These are phyloP conservation scores for Diplotaxis tenuifolia DNA, from an alignment of 345 rosid species.

Conservation along the genomic window DNA sequence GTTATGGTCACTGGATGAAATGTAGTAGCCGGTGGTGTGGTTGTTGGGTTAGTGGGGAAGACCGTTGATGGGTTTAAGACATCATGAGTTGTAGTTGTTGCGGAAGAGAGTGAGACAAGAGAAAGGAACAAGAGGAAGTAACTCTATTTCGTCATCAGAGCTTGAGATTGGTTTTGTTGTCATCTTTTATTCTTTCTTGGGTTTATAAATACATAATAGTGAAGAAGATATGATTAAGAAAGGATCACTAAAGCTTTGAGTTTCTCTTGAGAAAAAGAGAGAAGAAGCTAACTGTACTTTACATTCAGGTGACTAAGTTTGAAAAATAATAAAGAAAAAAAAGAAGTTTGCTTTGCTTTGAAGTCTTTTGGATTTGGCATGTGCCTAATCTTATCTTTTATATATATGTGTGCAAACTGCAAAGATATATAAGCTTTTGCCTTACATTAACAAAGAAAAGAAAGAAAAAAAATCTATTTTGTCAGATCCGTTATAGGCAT, in stretches of 20 bases:
- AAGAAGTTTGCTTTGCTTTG: conserved; percentile 58
- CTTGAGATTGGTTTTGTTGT: conserved; percentile 11
- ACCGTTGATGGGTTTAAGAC: conserved; percentile 43
- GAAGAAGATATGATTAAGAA: neutral
- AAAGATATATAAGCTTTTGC: conserved; percentile 28
- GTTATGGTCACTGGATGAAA: conserved; percentile 40
- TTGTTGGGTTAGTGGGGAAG: conserved; percentile 40
- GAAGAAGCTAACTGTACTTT: conserved; percentile 36
- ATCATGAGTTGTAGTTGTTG: conserved; percentile 56
- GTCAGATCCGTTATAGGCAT: conserved; percentile 39
- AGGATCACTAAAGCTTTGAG: conserved; percentile 33
- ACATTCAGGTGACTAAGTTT: conserved; percentile 38
- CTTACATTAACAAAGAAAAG: neutral
- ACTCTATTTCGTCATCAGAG: conserved; percentile 47
- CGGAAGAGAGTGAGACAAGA: conserved; percentile 40
- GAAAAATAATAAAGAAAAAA: conserved; percentile 28
- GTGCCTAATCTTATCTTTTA: conserved; percentile 18
- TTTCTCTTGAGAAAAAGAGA: conserved; percentile 23
- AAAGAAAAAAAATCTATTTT: conserved; percentile 25
- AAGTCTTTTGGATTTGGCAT: conserved; percentile 43
- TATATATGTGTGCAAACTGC: neutral
- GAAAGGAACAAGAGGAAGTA: conserved; percentile 42
- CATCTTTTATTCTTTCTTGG: conserved; percentile 20
- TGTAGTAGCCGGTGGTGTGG: conserved; percentile 47
- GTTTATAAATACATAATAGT: conserved; percentile 19